Evolutionary conservation across 257 asterid species (phyloP).

Genomic region (Petunia secreta): DNA sequence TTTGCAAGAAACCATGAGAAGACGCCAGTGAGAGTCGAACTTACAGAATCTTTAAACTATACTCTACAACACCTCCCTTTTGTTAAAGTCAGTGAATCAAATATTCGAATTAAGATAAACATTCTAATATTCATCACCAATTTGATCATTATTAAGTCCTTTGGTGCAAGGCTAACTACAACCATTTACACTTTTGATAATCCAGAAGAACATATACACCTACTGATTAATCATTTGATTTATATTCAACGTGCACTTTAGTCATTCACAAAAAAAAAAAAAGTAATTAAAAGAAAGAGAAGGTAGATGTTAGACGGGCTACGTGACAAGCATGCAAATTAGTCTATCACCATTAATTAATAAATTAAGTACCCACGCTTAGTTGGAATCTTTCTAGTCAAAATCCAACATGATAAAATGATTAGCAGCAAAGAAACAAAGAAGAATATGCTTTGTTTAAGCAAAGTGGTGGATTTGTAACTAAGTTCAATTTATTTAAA

Average conservation of each 20-base stretch:
- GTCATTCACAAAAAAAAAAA: background rate
- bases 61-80: background rate
- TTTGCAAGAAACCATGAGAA: background rate
- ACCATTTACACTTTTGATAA: background rate
- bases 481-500: slow-evolving; percentile 27
- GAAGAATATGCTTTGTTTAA: slow-evolving; percentile 20
- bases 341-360: background rate
- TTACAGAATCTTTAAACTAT: background rate
- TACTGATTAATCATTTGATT: background rate
- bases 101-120: background rate
- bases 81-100: background rate
- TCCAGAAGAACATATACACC: background rate
- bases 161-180: background rate
- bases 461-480: slow-evolving; percentile 34
- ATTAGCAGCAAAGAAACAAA: slow-evolving; percentile 29
- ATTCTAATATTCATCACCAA: background rate
- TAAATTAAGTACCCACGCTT: slow-evolving; percentile 6
- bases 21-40: background rate
- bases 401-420: slow-evolving; percentile 38
- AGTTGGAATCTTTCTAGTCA: slow-evolving; percentile 38
- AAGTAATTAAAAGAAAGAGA: background rate
- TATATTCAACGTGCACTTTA: background rate
- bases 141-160: background rate
- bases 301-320: background rate
- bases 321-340: slow-evolving; percentile 36